Base-by-base conservation (phyloP, 139 green algal species). In the Parachlorella kessleri region DNA sequence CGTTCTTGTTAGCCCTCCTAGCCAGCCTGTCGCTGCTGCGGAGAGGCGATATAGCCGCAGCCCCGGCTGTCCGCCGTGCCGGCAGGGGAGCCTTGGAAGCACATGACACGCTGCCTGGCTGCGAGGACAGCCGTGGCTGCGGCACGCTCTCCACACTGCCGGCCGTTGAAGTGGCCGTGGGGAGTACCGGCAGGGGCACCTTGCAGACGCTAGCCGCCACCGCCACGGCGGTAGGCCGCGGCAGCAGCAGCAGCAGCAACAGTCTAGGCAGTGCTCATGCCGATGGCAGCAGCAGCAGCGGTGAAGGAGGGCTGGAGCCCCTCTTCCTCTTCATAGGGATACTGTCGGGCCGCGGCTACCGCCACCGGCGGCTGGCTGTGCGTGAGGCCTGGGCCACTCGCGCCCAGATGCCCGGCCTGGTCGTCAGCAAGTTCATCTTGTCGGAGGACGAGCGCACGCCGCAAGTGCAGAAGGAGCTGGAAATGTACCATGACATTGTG, bases 281-380 rank as follows among this genome's bases (percentile, higher is more conserved):
- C 32, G 66, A 35, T 26, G 18, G 66, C 66, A 40, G 37, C 66
- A 72, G 37, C 66, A 26, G 66, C 35, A 7, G 2, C 2, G 36
- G n/a, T n/a, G n/a, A n/a, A 28, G 48, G 21, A 59, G 48, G 48
- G 14, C 37, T 63, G 69, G 33, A 42, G 18, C 41, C 41, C 5
- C 79, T 84, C 14, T 86, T 90, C 64, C 78, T 91, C 10, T 91
- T 91, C 65, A 73, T 87, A 37, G 86, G 84, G 63, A 80, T 91
- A 33, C 76, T 91, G 38, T 88, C 79, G 4, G 84, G 84, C 21
- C 64, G 84, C 32, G 84, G 82, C 24, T 88, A 88, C 64, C 48
- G 86, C 10, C 81, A 87, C 40, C 55, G 80, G 9, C 73, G 83
- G 4, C 77, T 88, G 32, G 86, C 86, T 6, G 84, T 89, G 42